Base-by-base conservation (phyloP, 306 rosid genomes). In the Rosa chinensis region DNA sequence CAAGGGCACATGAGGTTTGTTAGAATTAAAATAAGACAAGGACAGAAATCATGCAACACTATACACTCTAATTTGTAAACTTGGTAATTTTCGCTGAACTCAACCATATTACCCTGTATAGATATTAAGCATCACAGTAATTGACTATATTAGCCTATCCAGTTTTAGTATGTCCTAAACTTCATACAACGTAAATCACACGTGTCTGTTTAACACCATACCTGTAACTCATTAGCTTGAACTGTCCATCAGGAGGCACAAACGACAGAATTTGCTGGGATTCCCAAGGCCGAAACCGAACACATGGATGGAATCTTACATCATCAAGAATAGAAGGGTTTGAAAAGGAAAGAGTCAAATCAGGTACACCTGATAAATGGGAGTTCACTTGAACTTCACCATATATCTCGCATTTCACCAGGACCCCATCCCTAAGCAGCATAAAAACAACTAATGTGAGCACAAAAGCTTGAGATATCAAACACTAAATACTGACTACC, bases 161-260 rank as follows among this genome's bases (percentile, higher is more conserved):
- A 48, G 80, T 50, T 64, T 45, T 35, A 64, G 64, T 18, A 48
- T 35, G 7, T 35, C 39, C 9, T 10, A 45, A 21, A 75, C 40
- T 75, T 14, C 10, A 23, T 74, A 18, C 28, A 77, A 48, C 53
- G 73, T 73, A 64, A 48, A 47, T 56, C 3, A 10, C 28, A n/a
- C 42, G 49, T 11, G 58, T 70, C 40, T 50, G 23, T 35, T 39
- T 25, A 42, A 63, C 42, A 77, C 72, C 74, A 5, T 77, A 95
- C 99, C 99, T 95, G 89, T 93, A 95, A 86, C 89, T 90, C 98
- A 93, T 83, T 37, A 95, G 94, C 88, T 95, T 93, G 84, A 95
- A 95, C 84, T 89, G 92, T 77, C 99, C 97, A 72, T 95, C 98
- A 66, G 98, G 97, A 78, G 99, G 99, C 83, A 95, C 98, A 77